Base-by-base conservation (phyloP, 1,139 yeast genomes). In the Yamadazyma spencermartinsiae region DNA sequence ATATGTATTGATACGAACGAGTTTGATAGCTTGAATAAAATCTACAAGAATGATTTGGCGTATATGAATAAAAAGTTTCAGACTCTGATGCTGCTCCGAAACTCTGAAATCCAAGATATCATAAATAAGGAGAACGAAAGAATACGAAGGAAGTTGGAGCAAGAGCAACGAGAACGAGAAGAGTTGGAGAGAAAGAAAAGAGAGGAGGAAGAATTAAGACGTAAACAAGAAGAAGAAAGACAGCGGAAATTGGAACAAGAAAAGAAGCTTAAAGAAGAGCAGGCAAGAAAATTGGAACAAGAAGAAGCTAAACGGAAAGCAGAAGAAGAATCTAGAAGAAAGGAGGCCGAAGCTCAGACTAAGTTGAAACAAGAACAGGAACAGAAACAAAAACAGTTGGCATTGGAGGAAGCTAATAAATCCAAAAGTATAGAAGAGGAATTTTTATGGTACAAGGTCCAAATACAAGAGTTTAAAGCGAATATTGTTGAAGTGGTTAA, bases 401-500 rank as follows among this genome's bases (percentile, higher is more conserved):
- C 15, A 28, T 19, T n/a, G 15, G 20, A 20, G 15, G 52, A 51
- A 10, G 48, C 64, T 18, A 70, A 82, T 0, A 61, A 69, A 48
- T 65, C 63, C 37, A 34, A 42, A 0, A 51, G 51, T 0, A 69
- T 86, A 8, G 79, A 76, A 35, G 52, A 56, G 18, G 69, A 65
- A 20, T 83, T 79, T 46, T 37, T 63, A n/a, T 58, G 68, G 33
- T 77, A 85, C 52, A 80, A 74, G 49, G 58, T 72, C 35, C 74
- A 74, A 46, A 86, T 86, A 38, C 58, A 55, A 4, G 74, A 73
- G 27, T 85, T 88, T 44, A 86, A 88, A 51, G 48, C 52, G 1
- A 67, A 74, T 17, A 72, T 90, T 26, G 82, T 78, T 7, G 69
- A 63, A 27, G 70, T 68, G 27, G 74, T 82, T 4, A 55, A 56